Conservation (phyloP, 2,329 filamentous ascomycete genomes). For the Fusarium mangiferae region DNA sequence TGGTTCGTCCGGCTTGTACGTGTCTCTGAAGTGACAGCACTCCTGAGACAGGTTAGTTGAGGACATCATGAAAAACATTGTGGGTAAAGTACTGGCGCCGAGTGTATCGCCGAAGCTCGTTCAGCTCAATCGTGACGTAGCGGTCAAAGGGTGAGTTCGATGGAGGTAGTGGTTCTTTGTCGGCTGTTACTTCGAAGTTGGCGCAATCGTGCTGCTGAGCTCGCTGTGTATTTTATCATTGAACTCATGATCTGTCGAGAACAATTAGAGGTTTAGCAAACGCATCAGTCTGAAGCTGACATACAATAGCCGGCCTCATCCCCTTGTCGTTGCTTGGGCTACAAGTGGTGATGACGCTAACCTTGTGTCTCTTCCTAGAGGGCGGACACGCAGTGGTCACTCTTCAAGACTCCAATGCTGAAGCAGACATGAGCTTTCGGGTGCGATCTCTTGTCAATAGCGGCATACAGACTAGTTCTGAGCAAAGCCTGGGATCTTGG, state of each 20-base stretch:
- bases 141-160: no score
- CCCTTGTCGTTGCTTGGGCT: no score
- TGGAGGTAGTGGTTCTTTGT: rapidly evolving
- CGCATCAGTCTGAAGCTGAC: rapidly evolving
- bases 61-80: rapidly evolving
- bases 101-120: rapidly evolving
- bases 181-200: rapidly evolving
- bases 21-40: rapidly evolving
- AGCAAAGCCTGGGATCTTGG: rapidly evolving
- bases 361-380: rapidly evolving
- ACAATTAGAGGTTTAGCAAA: rapidly evolving
- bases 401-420: no score
- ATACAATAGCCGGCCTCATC: rapidly evolving
- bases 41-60: rapidly evolving
- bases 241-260: neutral
- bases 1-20: rapidly evolving
- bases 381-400: rapidly evolving
- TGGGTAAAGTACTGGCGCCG: rapidly evolving
- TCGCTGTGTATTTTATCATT: rapidly evolving
- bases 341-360: rapidly evolving
- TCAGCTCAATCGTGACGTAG: rapidly evolving
- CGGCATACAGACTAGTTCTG: rapidly evolving
- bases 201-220: rapidly evolving
- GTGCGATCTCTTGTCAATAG: rapidly evolving
- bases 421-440: rapidly evolving